Evolutionary conservation across 306 rosid genomes (phyloP), one percentile per base, ranked within the genome.

Genomic region (Pyrus pyrifolia): DNA sequence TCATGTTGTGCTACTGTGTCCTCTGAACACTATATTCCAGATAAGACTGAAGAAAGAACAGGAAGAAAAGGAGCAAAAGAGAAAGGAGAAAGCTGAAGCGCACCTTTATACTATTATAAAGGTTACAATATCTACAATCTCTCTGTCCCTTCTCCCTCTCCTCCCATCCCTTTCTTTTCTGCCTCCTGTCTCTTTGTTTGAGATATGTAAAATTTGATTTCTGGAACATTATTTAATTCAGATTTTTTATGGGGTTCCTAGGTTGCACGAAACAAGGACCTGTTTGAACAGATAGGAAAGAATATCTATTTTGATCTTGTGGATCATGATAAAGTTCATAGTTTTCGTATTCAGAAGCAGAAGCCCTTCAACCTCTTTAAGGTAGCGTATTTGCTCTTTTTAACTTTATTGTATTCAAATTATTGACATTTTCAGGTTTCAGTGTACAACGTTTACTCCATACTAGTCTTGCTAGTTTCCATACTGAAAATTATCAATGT

Each of bases 321-420:
- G 76, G 95, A 94, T 83, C 97, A 91, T 89, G 97, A 94, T 70
- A 94, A 90, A 90, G 97, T 94, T 80, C 87, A 70, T 29, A 90
- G 91, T 85, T 91, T 94, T 69, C 98, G 96, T 57, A 82, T 94
- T 79, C 82, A 85, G 83, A 94, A 87, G 70, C 93, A 89, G 77
- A 86, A 63, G 22, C 87, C 93, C 31, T 91, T 94, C 74, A 70
- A 72, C 62, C 51, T 69, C 80, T 94, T 94, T 83, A 94, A 94
- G 97, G 98, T 94, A 87, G 29, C n/a, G 4, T 42, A 11, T 60
- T 10, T 27, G 42, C 62, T 7, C 38, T 44, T 68, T 40, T 14
- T 19, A 33, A 60, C 76, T 23, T 33, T 2, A 35, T 19, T 33
- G 19, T 45, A 19, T 73, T 75, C 73, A 66, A 63, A 62, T 65